Evolutionary conservation across 75 land plant genomes (phyloP), one percentile per base, ranked within the genome.

Genomic region (Pinus albicaulis): DNA sequence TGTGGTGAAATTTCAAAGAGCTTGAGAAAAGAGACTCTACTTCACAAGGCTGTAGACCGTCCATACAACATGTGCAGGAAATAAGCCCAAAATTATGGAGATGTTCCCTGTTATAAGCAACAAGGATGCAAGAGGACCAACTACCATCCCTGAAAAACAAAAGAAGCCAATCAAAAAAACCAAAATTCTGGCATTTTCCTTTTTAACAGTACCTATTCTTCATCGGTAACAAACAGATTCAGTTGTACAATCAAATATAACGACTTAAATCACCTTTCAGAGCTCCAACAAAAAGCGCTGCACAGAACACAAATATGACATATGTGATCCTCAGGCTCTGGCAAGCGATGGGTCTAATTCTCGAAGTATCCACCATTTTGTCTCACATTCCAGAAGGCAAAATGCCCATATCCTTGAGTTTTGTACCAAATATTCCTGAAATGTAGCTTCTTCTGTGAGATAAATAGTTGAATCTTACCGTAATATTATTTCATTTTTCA

Each of bases 21-120:
- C 8, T 64, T 7, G 23, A 55, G 17, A 64, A 31, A 19, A 31
- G 31, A 31, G 41, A 64, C 68, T 34, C 3, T 81, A 90, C 92
- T 68, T 88, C 72, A 80, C 20, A 63, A 91, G 62, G 17, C 88
- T 78, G 56, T 84, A 80, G 25, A 78, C 80, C 6, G 90, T 84
- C 86, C 85, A 84, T 20, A 70, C 81, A 72, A 86, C 80, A 81
- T 89, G 91, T 53, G 83, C 82, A 74, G 94, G 96, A 61, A 93
- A 86, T 55, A 93, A 85, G 10, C 89, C 92, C 4, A 93, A 56
- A 71, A 89, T 88, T 59, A 91, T 92, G 25, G 79, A 84, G 76
- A 83, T 72, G 74, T 89, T 85, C 56, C 96, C 96, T 15, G 81
- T 34, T 25, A 93, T 86, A 36, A 91, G 14, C 25, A 92, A 59